Conservation (phyloP, 2,329 filamentous ascomycete genomes). For the Parafenestella ontariensis region DNA sequence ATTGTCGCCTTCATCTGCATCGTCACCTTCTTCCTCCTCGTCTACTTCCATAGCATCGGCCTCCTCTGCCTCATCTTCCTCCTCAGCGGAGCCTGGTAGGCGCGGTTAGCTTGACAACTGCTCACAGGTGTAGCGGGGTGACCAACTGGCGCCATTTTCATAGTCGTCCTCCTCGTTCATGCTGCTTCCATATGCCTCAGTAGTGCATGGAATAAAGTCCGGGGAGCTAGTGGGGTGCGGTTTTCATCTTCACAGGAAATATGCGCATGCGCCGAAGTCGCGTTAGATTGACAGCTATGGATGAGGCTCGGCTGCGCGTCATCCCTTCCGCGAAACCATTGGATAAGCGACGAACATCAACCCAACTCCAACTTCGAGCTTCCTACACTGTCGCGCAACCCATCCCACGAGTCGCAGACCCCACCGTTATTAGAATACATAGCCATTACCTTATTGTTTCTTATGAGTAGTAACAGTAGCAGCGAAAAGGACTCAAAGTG, state of each 20-base stretch:
- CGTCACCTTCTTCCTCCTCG: constrained; percentile 50
- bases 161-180: constrained; percentile 58
- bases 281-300: neutral
- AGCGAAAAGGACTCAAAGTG: too few relatives aligned
- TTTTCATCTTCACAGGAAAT: neutral
- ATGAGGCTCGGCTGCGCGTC: constrained; percentile 7
- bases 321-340: neutral
- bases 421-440: too few relatives aligned
- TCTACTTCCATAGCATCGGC: constrained; percentile 45
- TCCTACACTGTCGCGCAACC: too few relatives aligned
- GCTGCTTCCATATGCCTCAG: constrained; percentile 21
- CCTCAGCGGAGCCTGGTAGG: constrained; percentile 33
- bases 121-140: neutral
- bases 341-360: neutral
- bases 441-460: too few relatives aligned
- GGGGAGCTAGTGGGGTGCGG: neutral
- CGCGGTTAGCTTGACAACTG: constrained; percentile 13
- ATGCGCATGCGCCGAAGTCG: constrained; percentile 4
- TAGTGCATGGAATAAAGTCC: constrained; percentile 2
- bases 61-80: constrained; percentile 43
- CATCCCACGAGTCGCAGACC: neutral
- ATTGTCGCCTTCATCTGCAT: constrained; percentile 51
- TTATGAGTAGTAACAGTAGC: too few relatives aligned
- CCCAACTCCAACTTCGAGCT: too few relatives aligned
- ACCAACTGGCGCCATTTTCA: constrained; percentile 48